Base-by-base conservation (phyloP, 2,329 filamentous ascomycete species). In the Penicillium sp. region DNA sequence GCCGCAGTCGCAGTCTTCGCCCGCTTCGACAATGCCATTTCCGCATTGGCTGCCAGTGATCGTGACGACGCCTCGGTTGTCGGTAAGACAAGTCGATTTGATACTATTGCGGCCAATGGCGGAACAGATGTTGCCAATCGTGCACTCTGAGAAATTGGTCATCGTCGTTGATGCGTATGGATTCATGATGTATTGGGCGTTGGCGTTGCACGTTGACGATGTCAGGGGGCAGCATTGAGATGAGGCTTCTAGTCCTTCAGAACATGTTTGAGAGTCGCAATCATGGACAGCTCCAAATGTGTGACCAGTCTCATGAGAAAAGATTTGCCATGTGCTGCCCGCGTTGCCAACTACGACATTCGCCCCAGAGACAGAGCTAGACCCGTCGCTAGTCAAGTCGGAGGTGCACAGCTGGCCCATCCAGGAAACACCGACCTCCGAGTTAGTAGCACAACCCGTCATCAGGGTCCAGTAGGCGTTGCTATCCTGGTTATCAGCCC, bases 211-310 rank as follows among this genome's bases (percentile, higher is more conserved):
- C 0, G 78, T 81, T 43, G 60, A 73, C 9, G 78, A 68, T 64
- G 82, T 89, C 8, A 96, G 79, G 0, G 93, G 95, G 67, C 95
- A 99, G 74, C 95, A 99, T 70, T 86, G 83, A 43, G 86, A 85
- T 1, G 84, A 79, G 53, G 76, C 80, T 62, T 87, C 82, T 1
- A 85, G 84, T 21, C 84, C 81, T 57, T 90, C 82, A 7, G 69
- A 67, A 71, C 93, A 98, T 2, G 88, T 83, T n/a, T 75, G 60
- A 0, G 79, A 71, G 3, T 86, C 89, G 75, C 95, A 99, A 75
- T 99, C 95, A 75, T 99, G 95, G 10, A 97, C 91, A 5, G 93
- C 95, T 46, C 93, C 93, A 73, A 96, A 98, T 0, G 92, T 98
- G 73, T 98, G 93, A 1, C 93, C 93, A 3, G 88, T 88, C 75